Evolutionary conservation across 2,329 filamentous ascomycete species (phyloP), one percentile per base, ranked within the genome.

Genomic region (Aureobasidium subglaciale): DNA sequence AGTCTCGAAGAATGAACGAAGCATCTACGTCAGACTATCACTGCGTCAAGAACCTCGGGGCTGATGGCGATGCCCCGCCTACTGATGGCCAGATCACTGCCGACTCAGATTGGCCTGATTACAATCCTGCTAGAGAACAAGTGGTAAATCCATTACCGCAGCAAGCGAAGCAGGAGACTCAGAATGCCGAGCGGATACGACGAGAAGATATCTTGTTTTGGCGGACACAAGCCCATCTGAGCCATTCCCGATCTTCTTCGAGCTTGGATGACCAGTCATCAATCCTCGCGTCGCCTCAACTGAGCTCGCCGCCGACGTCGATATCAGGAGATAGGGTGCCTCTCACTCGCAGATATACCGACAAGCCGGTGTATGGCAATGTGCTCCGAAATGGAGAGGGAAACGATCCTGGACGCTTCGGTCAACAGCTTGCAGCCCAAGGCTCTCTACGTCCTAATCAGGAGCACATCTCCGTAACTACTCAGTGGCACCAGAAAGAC

Each of bases 201-300:
- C 24, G 48, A 32, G 48, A 52, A 52, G 48, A 52, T 13, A 38
- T 52, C 11, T 10, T 52, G 6, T 52, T 52, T 18, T 52, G 48
- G 48, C 24, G 48, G 13, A 41, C 48, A n/a, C 34, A 52, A 11
- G 18, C 48, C 5, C 48, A 52, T 5, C 48, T 52, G 3, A 52
- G 35, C 15, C 25, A 32, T 9, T 52, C 48, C 3, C 34, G 35
- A n/a, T 52, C 48, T 7, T 30, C 25, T 7, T 52, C 35, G 16
- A 52, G 16, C n/a, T 11, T 52, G 9, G 48, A 52, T 16, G 35
- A 52, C 13, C 48, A 52, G 18, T 52, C 48, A 6, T 52, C 48
- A 4, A 52, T 20, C 2, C 6, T 52, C 5, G 48, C 48, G 18
- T 52, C 48, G 2, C 48, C 27, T 7, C 35, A 52, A 13, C 25